phyloP scores from a whole-genome alignment of 1,284 basidiomycete species.

The Melanopsichium pennsylvanicum region DNA sequence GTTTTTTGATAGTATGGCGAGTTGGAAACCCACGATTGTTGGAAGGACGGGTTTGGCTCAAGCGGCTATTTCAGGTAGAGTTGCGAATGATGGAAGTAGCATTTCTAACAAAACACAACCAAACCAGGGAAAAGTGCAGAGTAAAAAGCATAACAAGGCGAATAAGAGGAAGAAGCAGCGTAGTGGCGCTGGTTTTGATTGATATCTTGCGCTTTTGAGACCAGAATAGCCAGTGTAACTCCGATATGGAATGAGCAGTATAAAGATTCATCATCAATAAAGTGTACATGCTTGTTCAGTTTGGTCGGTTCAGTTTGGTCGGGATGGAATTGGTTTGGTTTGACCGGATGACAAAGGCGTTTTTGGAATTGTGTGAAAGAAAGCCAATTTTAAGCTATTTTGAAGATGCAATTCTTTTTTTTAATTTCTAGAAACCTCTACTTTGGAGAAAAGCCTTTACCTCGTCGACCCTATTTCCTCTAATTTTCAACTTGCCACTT shows the following conservation, averaged over 20 bases:
- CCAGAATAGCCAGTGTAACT: no score
- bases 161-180: slow-evolving; percentile 69
- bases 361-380: background rate
- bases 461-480: slow-evolving; percentile 31
- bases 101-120: slow-evolving; percentile 68
- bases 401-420: background rate
- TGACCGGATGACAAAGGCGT: no score
- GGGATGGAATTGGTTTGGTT: no score
- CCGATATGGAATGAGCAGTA: no score
- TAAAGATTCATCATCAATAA: no score
- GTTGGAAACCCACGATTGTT: slow-evolving; percentile 69
- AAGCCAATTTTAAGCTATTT: background rate
- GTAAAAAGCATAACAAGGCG: slow-evolving; percentile 91
- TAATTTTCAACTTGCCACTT: slow-evolving; percentile 37
- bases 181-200: slow-evolving; percentile 55
- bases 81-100: slow-evolving; percentile 49
- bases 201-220: no score
- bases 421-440: slow-evolving; percentile 27
- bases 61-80: slow-evolving; percentile 42
- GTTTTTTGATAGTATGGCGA: slow-evolving; percentile 80
- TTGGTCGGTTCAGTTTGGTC: no score
- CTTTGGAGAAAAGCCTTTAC: slow-evolving; percentile 36
- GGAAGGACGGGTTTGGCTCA: slow-evolving; percentile 67
- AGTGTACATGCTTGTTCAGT: no score
- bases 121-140: slow-evolving; percentile 67